Evolutionary conservation across 148 eudicot genomes (phyloP), one percentile per base, ranked within the genome.

Genomic region (Arctostaphylos glauca): DNA sequence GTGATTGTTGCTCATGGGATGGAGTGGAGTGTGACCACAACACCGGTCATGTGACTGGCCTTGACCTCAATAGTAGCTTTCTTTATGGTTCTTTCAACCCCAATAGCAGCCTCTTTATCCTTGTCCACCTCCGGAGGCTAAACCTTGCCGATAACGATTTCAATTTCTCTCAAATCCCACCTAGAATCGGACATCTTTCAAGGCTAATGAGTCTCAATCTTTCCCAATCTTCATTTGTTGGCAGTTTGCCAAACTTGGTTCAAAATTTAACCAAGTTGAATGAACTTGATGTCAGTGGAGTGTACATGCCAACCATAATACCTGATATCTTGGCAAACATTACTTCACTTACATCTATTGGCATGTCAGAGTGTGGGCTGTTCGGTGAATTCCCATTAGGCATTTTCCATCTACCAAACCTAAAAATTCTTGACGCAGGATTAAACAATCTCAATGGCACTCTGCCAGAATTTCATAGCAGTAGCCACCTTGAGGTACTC

Each of bases 1-100:
- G 16, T 10, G 68, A 83, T 52, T 90, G 92, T 31, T 90, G 88
- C 79, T 52, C 47, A 5, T 88, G 89, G 90, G 90, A 90, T 52
- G 89, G 90, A 19, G 92, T 88, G 9, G 49, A 75, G 82, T 90
- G 91, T 38, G 84, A 87, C 48, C 12, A 86, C 47, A 15, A 62
- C 6, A 81, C 87, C 0, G 87, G 89, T 56, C 80, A 77, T 81
- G 91, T 90, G 23, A 87, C 76, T 3, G 85, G 84, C 44, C 90
- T 89, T 44, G 86, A 90, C 83, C 87, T 90, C 52, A 85, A 60
- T 23, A 72, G 86, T 79, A 87, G 89, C 21, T 52, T 52, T 52
- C 55, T 12, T 4, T 6, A 12, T 31, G 38, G 38, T 31, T 31
- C 38, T 31, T 31, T 31, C 38, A 31, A 31, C 38, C 38, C 38